phyloP scores from a whole-genome alignment of 768 basidiomycete genomes.

The Pleurotus cornucopiae region DNA sequence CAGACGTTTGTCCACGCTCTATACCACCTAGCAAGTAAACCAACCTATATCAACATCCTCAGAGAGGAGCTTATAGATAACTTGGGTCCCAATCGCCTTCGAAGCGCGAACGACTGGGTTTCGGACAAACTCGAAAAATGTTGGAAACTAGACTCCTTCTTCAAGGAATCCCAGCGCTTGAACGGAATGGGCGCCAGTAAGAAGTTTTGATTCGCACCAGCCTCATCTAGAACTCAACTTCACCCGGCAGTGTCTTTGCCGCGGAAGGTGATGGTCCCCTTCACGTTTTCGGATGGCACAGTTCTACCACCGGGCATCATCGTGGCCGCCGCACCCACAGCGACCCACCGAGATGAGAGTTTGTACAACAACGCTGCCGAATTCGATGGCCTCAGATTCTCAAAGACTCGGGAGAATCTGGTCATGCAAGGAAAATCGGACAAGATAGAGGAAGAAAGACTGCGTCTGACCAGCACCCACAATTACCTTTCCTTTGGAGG shows the following conservation, averaged over 20 bases:
- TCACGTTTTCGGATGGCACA: constrained; percentile 15
- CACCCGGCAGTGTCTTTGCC: constrained; percentile 1
- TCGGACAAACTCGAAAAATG: too few relatives aligned
- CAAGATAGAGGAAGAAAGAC: constrained; percentile 12
- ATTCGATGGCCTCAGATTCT: constrained; percentile 3
- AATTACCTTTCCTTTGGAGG: constrained; percentile 4
- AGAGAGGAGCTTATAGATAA: too few relatives aligned
- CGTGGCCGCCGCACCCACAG: constrained; percentile 6
- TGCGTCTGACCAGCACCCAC: not conserved
- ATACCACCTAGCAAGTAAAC: too few relatives aligned
- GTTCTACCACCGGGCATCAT: constrained; percentile 11
- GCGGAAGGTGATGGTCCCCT: constrained; percentile 10
- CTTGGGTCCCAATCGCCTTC: too few relatives aligned
- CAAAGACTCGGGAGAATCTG: not conserved
- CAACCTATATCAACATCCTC: too few relatives aligned
- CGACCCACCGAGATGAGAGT: constrained; percentile 11
- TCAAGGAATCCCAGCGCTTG: too few relatives aligned
- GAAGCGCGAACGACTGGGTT: too few relatives aligned
- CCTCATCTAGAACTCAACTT: too few relatives aligned
- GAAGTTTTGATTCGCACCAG: too few relatives aligned
- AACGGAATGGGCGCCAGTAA: too few relatives aligned
- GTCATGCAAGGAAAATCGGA: not conserved
- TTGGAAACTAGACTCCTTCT: too few relatives aligned
- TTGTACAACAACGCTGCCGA: not conserved
- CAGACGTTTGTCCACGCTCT: too few relatives aligned